phyloP scores from a whole-genome alignment of 371 early-diverging fungal genomes.

The Lichtheimia corymbifera region DNA sequence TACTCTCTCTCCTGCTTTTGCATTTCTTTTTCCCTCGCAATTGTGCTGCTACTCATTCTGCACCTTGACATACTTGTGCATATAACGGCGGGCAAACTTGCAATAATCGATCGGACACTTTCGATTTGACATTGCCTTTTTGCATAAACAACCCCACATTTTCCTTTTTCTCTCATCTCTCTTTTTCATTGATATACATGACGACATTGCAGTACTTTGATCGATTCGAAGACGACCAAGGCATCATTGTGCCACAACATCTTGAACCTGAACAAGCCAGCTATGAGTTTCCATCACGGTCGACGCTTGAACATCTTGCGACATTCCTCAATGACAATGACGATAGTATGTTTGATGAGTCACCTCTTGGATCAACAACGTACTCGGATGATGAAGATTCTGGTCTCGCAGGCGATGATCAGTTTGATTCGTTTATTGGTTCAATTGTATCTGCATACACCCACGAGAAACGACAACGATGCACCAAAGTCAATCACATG shows the following conservation, averaged over 20 bases:
- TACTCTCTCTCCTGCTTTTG: slow-evolving; percentile 7
- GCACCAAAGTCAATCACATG: background rate
- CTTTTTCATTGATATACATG: background rate
- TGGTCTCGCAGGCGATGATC: slow-evolving; percentile 12
- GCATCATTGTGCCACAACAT: slow-evolving; percentile 37
- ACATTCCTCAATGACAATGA: slow-evolving; percentile 23
- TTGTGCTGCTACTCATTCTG: background rate
- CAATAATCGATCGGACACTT: slow-evolving; percentile 12
- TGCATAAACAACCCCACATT: slow-evolving; percentile 4
- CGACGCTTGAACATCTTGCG: slow-evolving; percentile 32
- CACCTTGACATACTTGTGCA: slow-evolving; percentile 6
- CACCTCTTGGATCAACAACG: slow-evolving; percentile 37
- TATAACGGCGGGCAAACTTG: slow-evolving; percentile 12
- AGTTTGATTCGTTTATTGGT: slow-evolving; percentile 8
- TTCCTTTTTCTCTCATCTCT: slow-evolving; percentile 13
- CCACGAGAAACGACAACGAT: background rate
- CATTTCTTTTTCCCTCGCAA: slow-evolving; percentile 4
- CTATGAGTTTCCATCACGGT: slow-evolving; percentile 47
- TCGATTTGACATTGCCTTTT: slow-evolving; percentile 1
- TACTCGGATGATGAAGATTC: slow-evolving; percentile 8
- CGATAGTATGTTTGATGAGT: slow-evolving; percentile 37
- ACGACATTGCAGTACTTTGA: background rate
- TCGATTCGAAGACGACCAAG: slow-evolving; percentile 4
- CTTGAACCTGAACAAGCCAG: slow-evolving; percentile 36
- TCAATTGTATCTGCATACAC: slow-evolving; percentile 7